A percentile compares a stretch with the other conserved stretches of the same genome.
Evolutionary conservation across 2,329 filamentous ascomycete species (phyloP).

Genomic region (Colletotrichum spinosum): DNA sequence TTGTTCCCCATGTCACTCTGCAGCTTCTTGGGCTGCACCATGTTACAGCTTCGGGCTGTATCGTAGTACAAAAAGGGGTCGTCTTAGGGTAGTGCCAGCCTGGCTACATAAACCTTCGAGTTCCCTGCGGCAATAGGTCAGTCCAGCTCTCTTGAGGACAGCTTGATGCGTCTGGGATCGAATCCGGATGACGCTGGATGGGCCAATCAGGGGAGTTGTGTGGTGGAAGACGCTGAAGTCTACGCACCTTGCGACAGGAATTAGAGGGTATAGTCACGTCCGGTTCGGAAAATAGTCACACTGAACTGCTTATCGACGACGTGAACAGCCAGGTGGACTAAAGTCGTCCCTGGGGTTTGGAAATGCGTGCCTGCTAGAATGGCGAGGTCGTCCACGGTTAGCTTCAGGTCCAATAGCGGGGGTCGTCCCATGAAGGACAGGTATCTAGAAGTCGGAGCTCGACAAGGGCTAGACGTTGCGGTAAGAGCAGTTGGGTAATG

Average conservation of each 20-base stretch:
- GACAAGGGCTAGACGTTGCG: not conserved
- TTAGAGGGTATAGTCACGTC: slow-evolving; percentile 25
- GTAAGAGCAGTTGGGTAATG: not conserved
- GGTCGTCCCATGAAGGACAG: slow-evolving; percentile 31
- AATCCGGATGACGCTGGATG: not conserved
- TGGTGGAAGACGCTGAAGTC: slow-evolving; percentile 2
- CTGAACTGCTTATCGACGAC: slow-evolving; percentile 16
- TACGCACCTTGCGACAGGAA: slow-evolving; percentile 35
- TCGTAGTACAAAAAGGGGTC: slow-evolving; percentile 27
- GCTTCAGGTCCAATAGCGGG: slow-evolving; percentile 31
- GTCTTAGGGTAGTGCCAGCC: slow-evolving; percentile 33
- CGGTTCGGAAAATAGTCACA: slow-evolving; percentile 22
- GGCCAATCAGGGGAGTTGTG: not conserved
- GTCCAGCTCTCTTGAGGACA: slow-evolving; percentile 9
- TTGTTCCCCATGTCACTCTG: slow-evolving; percentile 34
- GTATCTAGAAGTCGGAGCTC: slow-evolving; percentile 28
- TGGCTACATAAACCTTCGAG: slow-evolving; percentile 27
- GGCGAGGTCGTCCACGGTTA: slow-evolving; percentile 25
- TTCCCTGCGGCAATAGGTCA: slow-evolving; percentile 27
- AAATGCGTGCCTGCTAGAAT: slow-evolving; percentile 19
- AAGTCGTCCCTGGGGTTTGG: slow-evolving; percentile 16
- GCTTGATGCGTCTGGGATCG: not conserved
- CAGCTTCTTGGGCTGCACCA: slow-evolving; percentile 35
- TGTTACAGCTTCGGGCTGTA: slow-evolving; percentile 25
- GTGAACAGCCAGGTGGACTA: slow-evolving; percentile 21